phyloP scores from a whole-genome alignment of 2,329 filamentous ascomycete genomes.

The Diaporthe velutina region DNA sequence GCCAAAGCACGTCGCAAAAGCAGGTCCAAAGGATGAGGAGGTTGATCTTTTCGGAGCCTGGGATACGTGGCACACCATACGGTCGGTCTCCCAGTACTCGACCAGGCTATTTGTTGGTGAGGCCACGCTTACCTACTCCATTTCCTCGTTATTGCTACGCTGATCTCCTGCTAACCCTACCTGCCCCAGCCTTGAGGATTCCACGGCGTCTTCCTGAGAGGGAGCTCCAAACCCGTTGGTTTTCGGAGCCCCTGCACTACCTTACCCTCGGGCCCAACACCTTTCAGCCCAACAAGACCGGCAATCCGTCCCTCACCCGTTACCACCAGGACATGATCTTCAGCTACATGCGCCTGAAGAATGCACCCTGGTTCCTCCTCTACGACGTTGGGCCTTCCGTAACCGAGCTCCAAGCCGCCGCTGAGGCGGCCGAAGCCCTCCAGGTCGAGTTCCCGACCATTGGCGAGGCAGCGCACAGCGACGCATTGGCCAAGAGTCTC shows the following conservation, averaged over 20 bases:
- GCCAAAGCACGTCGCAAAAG: constrained; percentile 47
- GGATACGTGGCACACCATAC: constrained; percentile 94
- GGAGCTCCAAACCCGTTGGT: constrained; percentile 76
- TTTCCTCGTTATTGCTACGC: constrained; percentile 1
- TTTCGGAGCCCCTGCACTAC: constrained; percentile 75
- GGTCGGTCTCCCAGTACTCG: constrained; percentile 88
- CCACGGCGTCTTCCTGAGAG: constrained; percentile 70
- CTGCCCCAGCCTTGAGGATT: constrained; percentile 64
- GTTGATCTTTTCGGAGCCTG: constrained; percentile 83
- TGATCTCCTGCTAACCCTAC: neutral
- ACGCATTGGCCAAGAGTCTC: constrained; percentile 58
- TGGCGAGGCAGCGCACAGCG: constrained; percentile 69
- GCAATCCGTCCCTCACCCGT: constrained; percentile 72
- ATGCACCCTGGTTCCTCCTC: constrained; percentile 73
- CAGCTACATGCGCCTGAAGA: constrained; percentile 74
- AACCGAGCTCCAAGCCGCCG: constrained; percentile 50
- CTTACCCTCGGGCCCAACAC: constrained; percentile 65
- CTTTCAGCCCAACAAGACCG: constrained; percentile 72
- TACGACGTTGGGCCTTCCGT: constrained; percentile 68
- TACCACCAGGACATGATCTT: constrained; percentile 73
- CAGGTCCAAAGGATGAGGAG: constrained; percentile 50
- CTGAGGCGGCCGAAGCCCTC: constrained; percentile 53
- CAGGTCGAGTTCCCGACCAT: constrained; percentile 75
- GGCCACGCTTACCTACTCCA: constrained; percentile 48
- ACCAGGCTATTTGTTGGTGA: constrained; percentile 85